phyloP scores from a whole-genome alignment of 257 asterid species.

The Salvia miltiorrhiza region DNA sequence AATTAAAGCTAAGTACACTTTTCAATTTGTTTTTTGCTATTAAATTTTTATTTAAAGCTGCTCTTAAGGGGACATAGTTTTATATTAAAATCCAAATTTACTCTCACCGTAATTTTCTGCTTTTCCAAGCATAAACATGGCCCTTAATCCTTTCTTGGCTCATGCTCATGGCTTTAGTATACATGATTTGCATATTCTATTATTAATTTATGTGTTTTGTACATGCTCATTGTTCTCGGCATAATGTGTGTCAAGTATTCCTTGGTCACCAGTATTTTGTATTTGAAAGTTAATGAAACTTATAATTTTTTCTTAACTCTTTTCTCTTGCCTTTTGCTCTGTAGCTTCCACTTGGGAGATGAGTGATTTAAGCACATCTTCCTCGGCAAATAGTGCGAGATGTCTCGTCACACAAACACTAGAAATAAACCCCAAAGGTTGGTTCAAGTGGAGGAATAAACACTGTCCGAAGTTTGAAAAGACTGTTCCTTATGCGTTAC shows the following conservation, averaged over 20 bases:
- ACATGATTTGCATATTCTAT: conserved; percentile 3
- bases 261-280: not conserved
- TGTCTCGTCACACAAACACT: conserved; percentile 84
- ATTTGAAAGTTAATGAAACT: conserved; percentile 3
- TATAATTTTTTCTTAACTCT: conserved; percentile 19
- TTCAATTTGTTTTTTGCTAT: conserved; percentile 16
- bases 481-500: conserved; percentile 81
- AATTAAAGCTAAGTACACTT: conserved; percentile 3
- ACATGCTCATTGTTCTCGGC: not conserved
- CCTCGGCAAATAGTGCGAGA: conserved; percentile 43
- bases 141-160: conserved; percentile 1
- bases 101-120: conserved; percentile 6
- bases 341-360: conserved; percentile 99
- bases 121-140: conserved; percentile 15
- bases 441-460: conserved; percentile 85
- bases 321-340: conserved; percentile 26
- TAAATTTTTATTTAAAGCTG: not conserved
- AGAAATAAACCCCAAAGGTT: conserved; percentile 74
- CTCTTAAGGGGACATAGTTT: conserved; percentile 9
- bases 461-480: conserved; percentile 68
- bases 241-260: conserved; percentile 1
- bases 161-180: not conserved
- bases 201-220: conserved; percentile 12
- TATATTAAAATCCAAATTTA: not conserved
- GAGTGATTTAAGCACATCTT: conserved; percentile 50